A percentile compares a stretch with the other conserved stretches of the same genome.
Evolutionary conservation across 768 basidiomycete genomes (phyloP).

Genomic region (Sarcomyxa edulis): DNA sequence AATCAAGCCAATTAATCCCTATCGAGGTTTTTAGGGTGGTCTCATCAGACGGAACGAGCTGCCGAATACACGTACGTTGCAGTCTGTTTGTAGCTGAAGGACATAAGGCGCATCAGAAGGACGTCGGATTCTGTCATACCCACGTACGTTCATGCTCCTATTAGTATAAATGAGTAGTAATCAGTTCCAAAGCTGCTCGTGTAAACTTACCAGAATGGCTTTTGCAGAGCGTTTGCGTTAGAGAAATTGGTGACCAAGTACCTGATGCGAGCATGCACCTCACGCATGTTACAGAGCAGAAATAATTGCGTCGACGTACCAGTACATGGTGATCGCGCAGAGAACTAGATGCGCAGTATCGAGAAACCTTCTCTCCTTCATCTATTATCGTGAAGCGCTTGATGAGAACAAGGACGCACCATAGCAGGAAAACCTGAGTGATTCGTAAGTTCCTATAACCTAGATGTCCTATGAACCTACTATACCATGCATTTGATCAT

Average conservation of each 20-base stretch:
- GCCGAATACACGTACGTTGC: constrained; percentile 29
- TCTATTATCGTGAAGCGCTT: background rate
- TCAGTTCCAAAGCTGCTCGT: background rate
- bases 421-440: constrained; percentile 28
- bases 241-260: constrained; percentile 42
- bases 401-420: constrained; percentile 14
- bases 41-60: background rate
- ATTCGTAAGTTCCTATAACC: too few relatives aligned
- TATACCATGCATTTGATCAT: constrained; percentile 37
- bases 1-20: constrained; percentile 45
- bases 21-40: background rate
- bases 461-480: too few relatives aligned
- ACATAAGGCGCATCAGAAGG: constrained; percentile 11
- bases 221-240: constrained; percentile 27
- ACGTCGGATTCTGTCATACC: background rate
- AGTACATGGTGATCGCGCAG: constrained; percentile 39
- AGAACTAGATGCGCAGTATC: constrained; percentile 42
- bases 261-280: constrained; percentile 18
- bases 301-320: constrained; percentile 21
- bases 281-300: background rate
- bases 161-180: background rate
- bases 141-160: constrained; percentile 39
- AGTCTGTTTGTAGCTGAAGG: constrained; percentile 48
- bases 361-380: constrained; percentile 33
- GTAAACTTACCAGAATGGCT: constrained; percentile 33